phyloP scores from a whole-genome alignment of 75 land plant genomes.

The Picea sitchensis region DNA sequence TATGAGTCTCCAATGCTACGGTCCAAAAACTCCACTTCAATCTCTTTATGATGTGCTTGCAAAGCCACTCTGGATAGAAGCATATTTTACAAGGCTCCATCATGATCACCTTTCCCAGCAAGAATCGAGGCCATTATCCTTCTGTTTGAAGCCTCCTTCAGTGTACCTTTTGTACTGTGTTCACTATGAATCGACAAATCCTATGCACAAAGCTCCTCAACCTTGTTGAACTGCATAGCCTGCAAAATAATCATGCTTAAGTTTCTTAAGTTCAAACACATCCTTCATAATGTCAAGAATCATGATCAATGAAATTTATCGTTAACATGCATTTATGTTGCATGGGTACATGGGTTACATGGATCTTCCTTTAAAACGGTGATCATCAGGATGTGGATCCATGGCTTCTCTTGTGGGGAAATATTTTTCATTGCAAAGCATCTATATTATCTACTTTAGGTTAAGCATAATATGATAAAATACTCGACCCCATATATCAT shows the following conservation, averaged over 20 bases:
- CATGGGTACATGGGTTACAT: neutral
- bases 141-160: no score
- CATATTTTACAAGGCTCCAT: no score
- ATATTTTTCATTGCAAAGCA: neutral
- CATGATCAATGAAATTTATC: neutral
- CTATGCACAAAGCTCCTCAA: no score
- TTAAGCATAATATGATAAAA: neutral
- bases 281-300: neutral
- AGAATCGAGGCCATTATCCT: no score
- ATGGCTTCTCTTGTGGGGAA: neutral
- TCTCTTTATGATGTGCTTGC: no score
- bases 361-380: neutral
- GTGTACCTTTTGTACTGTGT: no score
- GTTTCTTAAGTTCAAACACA: neutral
- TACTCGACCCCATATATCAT: neutral
- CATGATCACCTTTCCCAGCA: no score
- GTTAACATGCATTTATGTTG: neutral
- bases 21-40: no score
- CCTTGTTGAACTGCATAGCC: no score
- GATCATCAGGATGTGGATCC: neutral
- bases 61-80: no score
- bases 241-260: constrained; percentile 15
- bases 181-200: no score
- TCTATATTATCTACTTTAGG: neutral
- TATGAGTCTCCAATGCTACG: no score